phyloP scores from a whole-genome alignment of 1,284 basidiomycete genomes.

The Heterobasidion irregulare region DNA sequence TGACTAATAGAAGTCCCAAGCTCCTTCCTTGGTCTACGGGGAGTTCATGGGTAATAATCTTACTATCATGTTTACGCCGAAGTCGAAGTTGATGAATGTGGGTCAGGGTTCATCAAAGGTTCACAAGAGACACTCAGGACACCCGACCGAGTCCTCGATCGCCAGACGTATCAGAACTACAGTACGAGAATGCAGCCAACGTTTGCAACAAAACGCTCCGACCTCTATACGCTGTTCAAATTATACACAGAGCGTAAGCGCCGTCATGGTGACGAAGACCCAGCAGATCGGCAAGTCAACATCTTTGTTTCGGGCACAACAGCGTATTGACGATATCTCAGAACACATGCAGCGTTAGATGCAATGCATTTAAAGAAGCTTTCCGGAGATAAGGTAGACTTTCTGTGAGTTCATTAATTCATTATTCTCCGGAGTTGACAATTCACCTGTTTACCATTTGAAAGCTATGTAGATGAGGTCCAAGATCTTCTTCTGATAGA shows the following conservation, averaged over 20 bases:
- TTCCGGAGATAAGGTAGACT: conserved; percentile 8
- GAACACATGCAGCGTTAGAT: conserved; percentile 46
- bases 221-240: conserved; percentile 49
- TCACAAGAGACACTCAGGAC: conserved; percentile 39
- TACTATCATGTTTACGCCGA: not conserved
- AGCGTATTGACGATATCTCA: conserved; percentile 5
- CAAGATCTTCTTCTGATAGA: conserved; percentile 70
- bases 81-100: not conserved
- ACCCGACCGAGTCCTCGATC: conserved; percentile 31
- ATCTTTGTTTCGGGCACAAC: not conserved
- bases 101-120: conserved; percentile 58
- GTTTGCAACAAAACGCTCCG: conserved; percentile 35
- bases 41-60: conserved; percentile 51
- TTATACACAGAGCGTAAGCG: conserved; percentile 42
- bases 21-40: conserved; percentile 56
- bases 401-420: not conserved
- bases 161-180: conserved; percentile 35
- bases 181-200: conserved; percentile 44
- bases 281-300: conserved; percentile 50
- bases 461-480: conserved; percentile 64
- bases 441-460: not conserved
- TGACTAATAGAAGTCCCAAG: conserved; percentile 21
- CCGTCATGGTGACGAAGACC: conserved; percentile 26
- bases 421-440: not conserved
- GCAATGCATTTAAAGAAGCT: conserved; percentile 18